These are phyloP conservation scores for Vaccinium darrowii DNA, from an alignment of 148 eudicot genomes.

Conservation along the genomic window DNA sequence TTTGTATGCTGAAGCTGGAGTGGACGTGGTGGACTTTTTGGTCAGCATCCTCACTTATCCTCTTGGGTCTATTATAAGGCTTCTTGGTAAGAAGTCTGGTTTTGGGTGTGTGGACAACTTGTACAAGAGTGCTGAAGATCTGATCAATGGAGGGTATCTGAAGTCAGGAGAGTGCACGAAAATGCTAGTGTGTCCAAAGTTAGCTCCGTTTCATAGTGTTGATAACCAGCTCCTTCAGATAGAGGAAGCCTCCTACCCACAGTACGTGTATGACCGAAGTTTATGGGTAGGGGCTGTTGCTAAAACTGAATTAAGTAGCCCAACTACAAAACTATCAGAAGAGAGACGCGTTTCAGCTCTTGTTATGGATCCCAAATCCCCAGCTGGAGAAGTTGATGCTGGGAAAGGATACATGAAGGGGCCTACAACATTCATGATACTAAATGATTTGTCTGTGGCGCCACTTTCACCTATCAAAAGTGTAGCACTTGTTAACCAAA, in stretches of 20 bases:
- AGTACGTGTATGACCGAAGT: neutral
- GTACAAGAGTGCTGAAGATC: conserved; percentile 6
- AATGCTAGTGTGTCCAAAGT: conserved; percentile 1
- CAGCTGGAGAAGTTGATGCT: neutral
- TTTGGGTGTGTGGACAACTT: conserved; percentile 9
- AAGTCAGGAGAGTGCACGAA: neutral
- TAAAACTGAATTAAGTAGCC: neutral
- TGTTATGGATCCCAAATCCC: conserved; percentile 3
- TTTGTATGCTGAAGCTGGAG: conserved; percentile 14
- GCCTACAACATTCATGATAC: neutral
- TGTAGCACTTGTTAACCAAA: neutral
- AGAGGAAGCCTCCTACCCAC: neutral
- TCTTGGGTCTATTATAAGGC: neutral
- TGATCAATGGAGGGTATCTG: neutral
- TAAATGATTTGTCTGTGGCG: neutral
- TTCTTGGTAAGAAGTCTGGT: conserved; percentile 14
- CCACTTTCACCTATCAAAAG: conserved; percentile 2
- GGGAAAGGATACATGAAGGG: conserved; percentile 14
- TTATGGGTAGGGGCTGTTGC: neutral
- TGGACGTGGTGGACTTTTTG: conserved; percentile 10
- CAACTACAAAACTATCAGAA: neutral
- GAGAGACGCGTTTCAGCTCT: neutral
- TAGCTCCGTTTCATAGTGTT: neutral
- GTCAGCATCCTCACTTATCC: conserved; percentile 3
- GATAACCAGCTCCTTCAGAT: conserved; percentile 5